phyloP scores from a whole-genome alignment of 768 basidiomycete species.

The Mycena haematopus region DNA sequence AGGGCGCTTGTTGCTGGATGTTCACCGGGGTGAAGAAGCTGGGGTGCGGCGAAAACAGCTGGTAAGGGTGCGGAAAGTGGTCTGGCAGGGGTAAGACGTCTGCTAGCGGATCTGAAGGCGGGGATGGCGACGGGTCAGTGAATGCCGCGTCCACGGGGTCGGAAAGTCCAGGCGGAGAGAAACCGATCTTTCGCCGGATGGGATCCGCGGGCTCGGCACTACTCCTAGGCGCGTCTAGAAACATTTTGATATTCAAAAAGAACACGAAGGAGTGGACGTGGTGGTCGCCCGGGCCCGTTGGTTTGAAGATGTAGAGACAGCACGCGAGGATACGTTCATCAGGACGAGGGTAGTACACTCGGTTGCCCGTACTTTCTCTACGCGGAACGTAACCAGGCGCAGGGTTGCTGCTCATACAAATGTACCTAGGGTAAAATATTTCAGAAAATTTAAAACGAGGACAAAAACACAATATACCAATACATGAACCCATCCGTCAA shows the following conservation, averaged over 20 bases:
- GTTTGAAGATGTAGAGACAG: slow-evolving; percentile 54
- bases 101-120: background rate
- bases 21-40: slow-evolving; percentile 23
- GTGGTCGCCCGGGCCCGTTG: slow-evolving; percentile 43
- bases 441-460: background rate
- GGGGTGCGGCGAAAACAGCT: slow-evolving; percentile 23
- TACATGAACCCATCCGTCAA: slow-evolving; percentile 53
- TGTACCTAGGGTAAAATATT: slow-evolving; percentile 40
- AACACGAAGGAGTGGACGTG: slow-evolving; percentile 56
- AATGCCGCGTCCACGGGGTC: background rate
- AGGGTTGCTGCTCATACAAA: slow-evolving; percentile 60
- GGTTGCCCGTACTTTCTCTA: slow-evolving; percentile 32
- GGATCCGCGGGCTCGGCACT: background rate
- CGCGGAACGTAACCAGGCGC: slow-evolving; percentile 48
- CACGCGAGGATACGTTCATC: slow-evolving; percentile 59
- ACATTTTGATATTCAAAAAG: slow-evolving; percentile 52
- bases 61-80: slow-evolving; percentile 14
- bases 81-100: slow-evolving; percentile 3
- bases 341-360: slow-evolving; percentile 50
- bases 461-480: slow-evolving; percentile 36
- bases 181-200: background rate
- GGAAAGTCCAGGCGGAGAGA: background rate
- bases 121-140: background rate
- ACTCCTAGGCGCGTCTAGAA: slow-evolving; percentile 34
- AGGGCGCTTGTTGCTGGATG: slow-evolving; percentile 16